These are phyloP conservation scores for Buddleja alternifolia DNA, from an alignment of 257 asterid species.

Conservation along the genomic window DNA sequence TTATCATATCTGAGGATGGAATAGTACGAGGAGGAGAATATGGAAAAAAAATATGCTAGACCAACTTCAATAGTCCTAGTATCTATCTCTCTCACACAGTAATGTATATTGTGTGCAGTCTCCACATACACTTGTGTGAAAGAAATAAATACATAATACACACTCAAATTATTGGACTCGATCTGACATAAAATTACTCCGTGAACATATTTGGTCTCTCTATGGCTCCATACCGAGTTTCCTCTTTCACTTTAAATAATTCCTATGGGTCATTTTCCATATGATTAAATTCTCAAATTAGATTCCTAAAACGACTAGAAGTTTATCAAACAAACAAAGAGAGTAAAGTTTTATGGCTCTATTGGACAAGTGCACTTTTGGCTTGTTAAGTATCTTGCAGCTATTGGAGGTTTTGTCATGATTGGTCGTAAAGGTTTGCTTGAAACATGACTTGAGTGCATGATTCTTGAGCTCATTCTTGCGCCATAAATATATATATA, in stretches of 20 bases:
- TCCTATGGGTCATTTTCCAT: neutral
- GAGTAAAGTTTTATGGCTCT: neutral
- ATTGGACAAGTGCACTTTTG: slow-evolving; percentile 18
- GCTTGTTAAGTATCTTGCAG: slow-evolving; percentile 26
- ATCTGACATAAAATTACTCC: no score
- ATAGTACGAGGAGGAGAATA: no score
- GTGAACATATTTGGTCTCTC: no score
- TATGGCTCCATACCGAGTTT: slow-evolving; percentile 13
- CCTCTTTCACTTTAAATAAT: neutral
- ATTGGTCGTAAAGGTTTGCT: neutral
- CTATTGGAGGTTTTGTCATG: neutral
- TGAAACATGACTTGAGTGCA: neutral
- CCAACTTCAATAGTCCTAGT: no score
- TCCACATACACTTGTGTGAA: no score
- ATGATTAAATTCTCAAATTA: neutral
- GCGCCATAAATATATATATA: neutral
- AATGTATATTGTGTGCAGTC: no score
- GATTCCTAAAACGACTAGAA: slow-evolving; percentile 3
- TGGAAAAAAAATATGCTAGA: no score
- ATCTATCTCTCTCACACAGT: no score
- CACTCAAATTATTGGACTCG: no score
- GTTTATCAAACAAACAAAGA: neutral
- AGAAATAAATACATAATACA: no score
- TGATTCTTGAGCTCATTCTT: slow-evolving; percentile 5
- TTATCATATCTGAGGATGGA: no score